Percentiles rank a stretch among this genome's conserved stretches.
These are phyloP conservation scores for Diphasiastrum complanatum DNA, from an alignment of 83 land plant species.

Conservation along the genomic window DNA sequence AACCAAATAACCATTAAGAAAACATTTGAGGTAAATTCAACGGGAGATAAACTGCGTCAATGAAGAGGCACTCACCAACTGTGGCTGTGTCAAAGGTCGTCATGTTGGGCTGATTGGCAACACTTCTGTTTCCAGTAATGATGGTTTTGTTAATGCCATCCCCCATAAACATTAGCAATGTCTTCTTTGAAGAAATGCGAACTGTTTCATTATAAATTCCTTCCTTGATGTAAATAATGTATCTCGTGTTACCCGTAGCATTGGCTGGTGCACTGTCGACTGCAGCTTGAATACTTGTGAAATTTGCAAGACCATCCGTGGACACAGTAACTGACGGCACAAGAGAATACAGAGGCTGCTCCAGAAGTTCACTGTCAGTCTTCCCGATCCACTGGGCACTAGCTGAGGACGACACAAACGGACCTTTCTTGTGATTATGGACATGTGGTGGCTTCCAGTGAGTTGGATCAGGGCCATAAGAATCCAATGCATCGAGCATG, in stretches of 20 bases:
- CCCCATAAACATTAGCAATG: conserved; percentile 55
- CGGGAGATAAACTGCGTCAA: background rate
- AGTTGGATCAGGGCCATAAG: conserved; percentile 22
- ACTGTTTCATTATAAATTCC: conserved; percentile 59
- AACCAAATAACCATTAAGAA: background rate
- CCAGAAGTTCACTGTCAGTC: conserved; percentile 9
- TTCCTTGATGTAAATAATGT: conserved; percentile 54
- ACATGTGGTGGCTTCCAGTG: conserved; percentile 45
- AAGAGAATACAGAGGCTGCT: background rate
- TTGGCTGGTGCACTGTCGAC: conserved; percentile 59
- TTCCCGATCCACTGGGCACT: conserved; percentile 9
- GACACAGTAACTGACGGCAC: conserved; percentile 38
- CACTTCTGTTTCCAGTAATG: conserved; percentile 61
- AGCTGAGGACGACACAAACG: background rate
- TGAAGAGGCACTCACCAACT: conserved; percentile 41
- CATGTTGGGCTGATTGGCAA: conserved; percentile 35
- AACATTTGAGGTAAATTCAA: background rate
- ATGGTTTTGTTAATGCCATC: conserved; percentile 66
- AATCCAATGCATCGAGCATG: conserved; percentile 37
- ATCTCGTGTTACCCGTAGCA: conserved; percentile 18
- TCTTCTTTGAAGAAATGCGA: conserved; percentile 32
- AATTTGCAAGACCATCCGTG: conserved; percentile 49
- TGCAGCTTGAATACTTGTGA: conserved; percentile 47
- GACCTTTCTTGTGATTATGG: conserved; percentile 20
- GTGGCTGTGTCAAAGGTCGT: conserved; percentile 72